Evolutionary conservation across 768 basidiomycete species (phyloP).

Genomic region (Tephrocybe sp.): DNA sequence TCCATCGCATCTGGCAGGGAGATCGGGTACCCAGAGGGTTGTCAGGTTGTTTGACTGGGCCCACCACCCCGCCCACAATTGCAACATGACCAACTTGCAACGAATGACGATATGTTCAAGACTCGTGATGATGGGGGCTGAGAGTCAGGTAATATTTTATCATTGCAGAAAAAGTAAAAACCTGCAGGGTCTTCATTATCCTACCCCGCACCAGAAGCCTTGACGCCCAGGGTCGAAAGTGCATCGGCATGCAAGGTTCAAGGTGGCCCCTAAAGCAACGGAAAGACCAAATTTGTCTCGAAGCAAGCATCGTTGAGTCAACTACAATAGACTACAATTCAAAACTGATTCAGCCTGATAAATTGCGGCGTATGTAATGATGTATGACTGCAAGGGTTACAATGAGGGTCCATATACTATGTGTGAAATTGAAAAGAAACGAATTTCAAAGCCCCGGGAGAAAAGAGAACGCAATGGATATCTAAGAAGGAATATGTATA

Average conservation of each 20-base stretch:
- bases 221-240: neutral
- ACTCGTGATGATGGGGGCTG: conserved; percentile 1
- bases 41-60: neutral
- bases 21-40: neutral
- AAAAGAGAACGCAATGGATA: too few species aligned
- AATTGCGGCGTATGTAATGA: neutral
- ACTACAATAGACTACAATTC: too few species aligned
- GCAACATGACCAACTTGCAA: neutral
- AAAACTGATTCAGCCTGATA: too few species aligned
- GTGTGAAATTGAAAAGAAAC: too few species aligned
- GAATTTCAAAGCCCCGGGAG: too few species aligned
- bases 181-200: neutral
- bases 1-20: neutral
- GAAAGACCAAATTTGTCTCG: neutral
- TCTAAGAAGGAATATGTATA: too few species aligned
- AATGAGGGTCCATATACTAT: neutral
- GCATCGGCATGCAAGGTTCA: neutral
- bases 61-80: neutral
- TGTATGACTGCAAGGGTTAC: neutral
- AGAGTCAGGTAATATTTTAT: neutral
- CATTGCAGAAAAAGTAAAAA: neutral
- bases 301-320: too few species aligned
- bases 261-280: neutral
- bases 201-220: neutral
- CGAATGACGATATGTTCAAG: neutral